Evolutionary conservation across 192 early-diverging fungal species (phyloP), one percentile per base, ranked within the genome.

Genomic region (Linderina pennispora): DNA sequence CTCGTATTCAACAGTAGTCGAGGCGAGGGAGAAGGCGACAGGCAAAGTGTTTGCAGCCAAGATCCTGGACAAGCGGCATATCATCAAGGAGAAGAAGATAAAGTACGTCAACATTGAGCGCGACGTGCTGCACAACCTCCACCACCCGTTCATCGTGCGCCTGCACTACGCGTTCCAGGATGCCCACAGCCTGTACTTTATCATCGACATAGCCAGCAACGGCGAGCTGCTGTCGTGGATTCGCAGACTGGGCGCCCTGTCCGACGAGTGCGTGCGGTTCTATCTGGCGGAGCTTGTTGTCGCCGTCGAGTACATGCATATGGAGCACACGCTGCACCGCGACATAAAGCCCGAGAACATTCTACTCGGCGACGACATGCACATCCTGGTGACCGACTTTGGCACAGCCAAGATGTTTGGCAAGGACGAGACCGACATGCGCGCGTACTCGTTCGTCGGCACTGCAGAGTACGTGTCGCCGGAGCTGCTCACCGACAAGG

Each of bases 381-480:
- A 98, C 57, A 88, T 98, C 40, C 88, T 94, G 53, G 62, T 97
- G 14, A 91, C 94, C 1, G 96, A 99, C 63, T 99, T 99, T 79
- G 96, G 96, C 33, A 88, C 90, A 1, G 96, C 93, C 22, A 72
- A 72, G 47, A 60, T 56, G 62, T 72, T 65, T 35, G 34, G 34
- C 31, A 59, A 55, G 48, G 66, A 53, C 40, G 56, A 56, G 17
- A 8, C 40, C 10, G 43, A 54, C 22, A 63, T 71, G 33, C 68
- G 82, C 23, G 65, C 86, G 41, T 82, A 87, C 49, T 98, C 93
- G 0, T 97, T 97, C 77, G 97, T 99, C 1, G 97, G 97, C 23
- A 99, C 97, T 4, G 94, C 97, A 11, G 97, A 99, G 78, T 99
- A 99, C 68, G 94, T 95, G 17, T 91, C 91, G 3, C 97, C 94